These are phyloP conservation scores for Myochromella boudieri DNA, from an alignment of 768 basidiomycete species.

Conservation along the genomic window DNA sequence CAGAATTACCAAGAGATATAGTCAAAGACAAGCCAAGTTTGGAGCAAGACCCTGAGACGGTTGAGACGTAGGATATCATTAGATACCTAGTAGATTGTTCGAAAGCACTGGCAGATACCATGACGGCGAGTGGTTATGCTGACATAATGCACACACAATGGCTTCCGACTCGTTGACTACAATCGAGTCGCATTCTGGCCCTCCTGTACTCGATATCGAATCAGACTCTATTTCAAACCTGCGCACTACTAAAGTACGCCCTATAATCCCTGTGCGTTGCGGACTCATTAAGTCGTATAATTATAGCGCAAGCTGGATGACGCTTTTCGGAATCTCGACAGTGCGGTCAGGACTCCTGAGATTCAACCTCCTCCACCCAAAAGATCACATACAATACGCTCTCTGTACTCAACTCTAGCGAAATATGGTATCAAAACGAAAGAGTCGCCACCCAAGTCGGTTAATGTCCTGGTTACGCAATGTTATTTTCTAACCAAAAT, in stretches of 20 bases:
- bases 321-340: slow-evolving; percentile 71
- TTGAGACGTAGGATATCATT: too few relatives aligned
- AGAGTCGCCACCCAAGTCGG: slow-evolving; percentile 33
- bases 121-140: too few relatives aligned
- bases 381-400: slow-evolving; percentile 48
- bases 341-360: slow-evolving; percentile 47
- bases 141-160: too few relatives aligned
- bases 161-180: too few relatives aligned
- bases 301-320: slow-evolving; percentile 78
- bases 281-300: slow-evolving; percentile 3
- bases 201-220: slow-evolving; percentile 1
- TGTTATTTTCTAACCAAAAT: not conserved
- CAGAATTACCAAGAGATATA: too few relatives aligned
- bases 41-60: too few relatives aligned
- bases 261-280: too few relatives aligned
- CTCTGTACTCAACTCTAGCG: slow-evolving; percentile 74
- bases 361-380: slow-evolving; percentile 50
- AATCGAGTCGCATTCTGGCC: too few relatives aligned
- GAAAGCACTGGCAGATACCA: too few relatives aligned
- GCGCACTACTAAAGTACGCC: slow-evolving; percentile 17
- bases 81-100: too few relatives aligned
- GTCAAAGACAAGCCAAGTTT: too few relatives aligned
- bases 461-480: slow-evolving; percentile 11
- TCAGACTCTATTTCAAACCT: slow-evolving; percentile 1
- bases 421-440: slow-evolving; percentile 72